Percentiles rank a stretch among this genome's conserved stretches.
Evolutionary conservation across 805 yeast genomes (phyloP).

Genomic region (Teunomyces panamensis): DNA sequence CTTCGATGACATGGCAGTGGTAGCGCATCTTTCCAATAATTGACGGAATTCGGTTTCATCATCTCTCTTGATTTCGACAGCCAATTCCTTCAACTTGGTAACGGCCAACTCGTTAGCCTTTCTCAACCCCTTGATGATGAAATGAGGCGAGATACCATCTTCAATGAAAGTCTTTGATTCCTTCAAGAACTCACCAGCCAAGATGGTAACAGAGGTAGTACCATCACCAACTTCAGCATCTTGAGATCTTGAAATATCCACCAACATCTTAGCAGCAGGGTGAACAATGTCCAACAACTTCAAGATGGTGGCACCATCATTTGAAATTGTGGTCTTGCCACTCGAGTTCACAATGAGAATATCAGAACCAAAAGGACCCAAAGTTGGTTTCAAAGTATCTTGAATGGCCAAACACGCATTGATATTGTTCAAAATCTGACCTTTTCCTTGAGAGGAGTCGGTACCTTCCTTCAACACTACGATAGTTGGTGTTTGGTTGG

Average conservation of each 20-base stretch:
- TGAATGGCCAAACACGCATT: conserved; percentile 97
- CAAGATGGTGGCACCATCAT: conserved; percentile 96
- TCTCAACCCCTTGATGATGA: conserved; percentile 83
- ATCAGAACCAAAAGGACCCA: conserved; percentile 97
- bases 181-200: conserved; percentile 92
- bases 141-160: conserved; percentile 92
- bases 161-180: conserved; percentile 90
- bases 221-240: conserved; percentile 99
- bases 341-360: conserved; percentile 79
- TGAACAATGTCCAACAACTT: conserved; percentile 92
- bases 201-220: conserved; percentile 89
- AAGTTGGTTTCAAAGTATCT: conserved; percentile 89
- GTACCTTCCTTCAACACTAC: conserved; percentile 98
- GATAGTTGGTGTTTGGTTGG: conserved; percentile 95
- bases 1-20: conserved; percentile 96
- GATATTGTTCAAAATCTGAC: conserved; percentile 91
- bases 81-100: conserved; percentile 66
- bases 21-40: conserved; percentile 86
- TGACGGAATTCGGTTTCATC: conserved; percentile 57
- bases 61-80: conserved; percentile 61
- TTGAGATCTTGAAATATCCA: conserved; percentile 91
- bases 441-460: conserved; percentile 93
- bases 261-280: conserved; percentile 96
- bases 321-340: conserved; percentile 91
- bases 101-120: conserved; percentile 79